phyloP scores from a whole-genome alignment of 208 protist genomes.

The Vickermania ingenoplastis region DNA sequence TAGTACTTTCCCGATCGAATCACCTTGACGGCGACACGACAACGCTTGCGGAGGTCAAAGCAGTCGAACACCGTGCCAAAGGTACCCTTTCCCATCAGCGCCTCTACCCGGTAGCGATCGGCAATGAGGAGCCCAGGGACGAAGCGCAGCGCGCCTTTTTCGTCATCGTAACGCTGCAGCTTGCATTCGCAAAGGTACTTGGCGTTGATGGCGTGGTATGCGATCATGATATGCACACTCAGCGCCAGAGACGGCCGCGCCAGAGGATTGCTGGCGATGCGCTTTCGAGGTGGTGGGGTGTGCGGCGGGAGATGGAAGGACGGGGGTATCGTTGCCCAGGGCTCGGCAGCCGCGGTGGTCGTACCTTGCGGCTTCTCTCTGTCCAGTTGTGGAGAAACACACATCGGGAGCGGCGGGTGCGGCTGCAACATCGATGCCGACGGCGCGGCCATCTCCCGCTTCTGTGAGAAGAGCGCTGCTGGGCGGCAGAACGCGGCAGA shows the following conservation, averaged over 20 bases:
- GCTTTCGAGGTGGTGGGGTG: too few species aligned
- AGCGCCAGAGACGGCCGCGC: slow-evolving; percentile 36
- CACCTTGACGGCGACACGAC: slow-evolving; percentile 79
- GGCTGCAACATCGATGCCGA: too few species aligned
- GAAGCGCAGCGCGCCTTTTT: slow-evolving; percentile 70
- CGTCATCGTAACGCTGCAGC: slow-evolving; percentile 66
- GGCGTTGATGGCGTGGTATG: slow-evolving; percentile 73
- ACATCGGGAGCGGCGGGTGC: too few species aligned
- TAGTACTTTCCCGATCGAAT: slow-evolving; percentile 79
- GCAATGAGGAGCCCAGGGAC: slow-evolving; percentile 62
- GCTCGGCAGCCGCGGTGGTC: too few species aligned
- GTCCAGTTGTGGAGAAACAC: too few species aligned
- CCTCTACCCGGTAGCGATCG: slow-evolving; percentile 70
- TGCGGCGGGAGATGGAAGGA: too few species aligned
- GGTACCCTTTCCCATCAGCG: slow-evolving; percentile 77
- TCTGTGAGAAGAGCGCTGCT: too few species aligned
- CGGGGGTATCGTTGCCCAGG: too few species aligned
- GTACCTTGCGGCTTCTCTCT: too few species aligned
- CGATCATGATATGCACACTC: slow-evolving; percentile 18
- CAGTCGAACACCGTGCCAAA: slow-evolving; percentile 84
- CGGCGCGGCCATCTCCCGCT: too few species aligned
- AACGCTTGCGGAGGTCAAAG: slow-evolving; percentile 60
- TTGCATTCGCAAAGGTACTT: slow-evolving; percentile 20
- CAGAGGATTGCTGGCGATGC: slow-evolving; percentile 6
- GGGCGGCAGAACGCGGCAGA: too few species aligned